Evolutionary conservation across 2,329 filamentous ascomycete genomes (phyloP), one percentile per base, ranked within the genome.

Genomic region (Hypoxylon sp.): DNA sequence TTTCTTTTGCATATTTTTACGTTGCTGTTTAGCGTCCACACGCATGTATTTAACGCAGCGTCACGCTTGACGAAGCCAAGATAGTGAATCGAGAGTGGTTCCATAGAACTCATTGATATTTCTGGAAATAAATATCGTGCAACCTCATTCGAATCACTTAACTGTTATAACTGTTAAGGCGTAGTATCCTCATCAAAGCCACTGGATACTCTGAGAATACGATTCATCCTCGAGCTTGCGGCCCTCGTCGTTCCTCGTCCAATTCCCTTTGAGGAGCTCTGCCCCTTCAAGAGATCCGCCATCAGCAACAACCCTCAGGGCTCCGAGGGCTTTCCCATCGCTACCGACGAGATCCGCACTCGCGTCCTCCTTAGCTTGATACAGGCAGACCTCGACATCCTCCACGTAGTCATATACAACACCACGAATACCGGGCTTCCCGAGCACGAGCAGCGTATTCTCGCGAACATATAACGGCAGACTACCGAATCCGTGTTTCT

Each of bases 401-500:
- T 75, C 70, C 2, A 75, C 73, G 68, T 86, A 86, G 70, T 86
- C 82, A 59, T 86, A 86, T 1, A 83, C 83, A 1, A 82, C 81
- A 13, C 83, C 80, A 40, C 75, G 79, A 33, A 79, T 77, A 2
- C 76, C 79, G 17, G 75, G 75, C 66, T 77, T 82, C 0, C 84
- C 84, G 1, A 86, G 78, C 4, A 86, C 80, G 3, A 86, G 75
- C 3, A 86, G 72, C 0, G 85, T 85, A 58, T 85, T 84, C 69
- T 88, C 86, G 3, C 88, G 81, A 30, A 90, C 83, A 42, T 90
- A 86, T 2, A 90, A 77, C 2, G 89, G 88, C 68, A 90, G 75
- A 0, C 85, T 88, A 50, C 85, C 84, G 71, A 90, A 90, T 2
- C 79, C 82, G 71, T 90, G 89, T 61, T 79, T 87, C 79, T 90